Base-by-base conservation (phyloP, 164 flowering plant genomes). In the Vitis cinerea region DNA sequence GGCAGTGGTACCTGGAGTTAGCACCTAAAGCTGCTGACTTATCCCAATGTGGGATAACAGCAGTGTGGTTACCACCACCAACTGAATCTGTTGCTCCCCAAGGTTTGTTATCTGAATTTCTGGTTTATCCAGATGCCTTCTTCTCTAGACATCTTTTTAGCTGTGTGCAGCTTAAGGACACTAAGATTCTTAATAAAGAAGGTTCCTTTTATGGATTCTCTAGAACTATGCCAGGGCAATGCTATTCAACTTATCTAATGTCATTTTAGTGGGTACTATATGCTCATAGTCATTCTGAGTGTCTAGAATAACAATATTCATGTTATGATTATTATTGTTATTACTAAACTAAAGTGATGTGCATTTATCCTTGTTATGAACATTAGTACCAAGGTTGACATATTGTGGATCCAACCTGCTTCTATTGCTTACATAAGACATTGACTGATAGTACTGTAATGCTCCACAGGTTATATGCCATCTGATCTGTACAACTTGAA, bases 1-100 rank as follows among this genome's bases (percentile, higher is more conserved):
- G 78, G 79, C 71, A 55, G 65, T 87, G 91, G 91, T 85, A 87
- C 74, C 74, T 75, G 59, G 88, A 85, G 59, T 79, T 87, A 29
- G 84, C 85, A 69, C 70, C 80, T 58, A 85, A 83, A 75, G 86
- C 87, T 71, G 80, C 91, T 55, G 91, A 87, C 75, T 75, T 87
- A 64, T 85, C 91, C n/a, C 76, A 70, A 14, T 72, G 72, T 78
- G 89, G 89, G 55, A 75, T 87, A 53, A 87, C 88, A 29, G 77
- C 87, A 8, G 88, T 87, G 59, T 87, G 90, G 90, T 50, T 87
- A 17, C 90, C 90, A 19, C 90, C 90, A 29, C 88, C 88, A 57
- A 85, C 90, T 27, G 83, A 87, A 69, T 87, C 90, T 68, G 90
- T 87, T 68, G 85, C 88, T 52, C 87, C 90, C 69, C 90, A 86